Evolutionary conservation across 805 yeast species (phyloP).

Genomic region (Maudiozyma saulgeensis): DNA sequence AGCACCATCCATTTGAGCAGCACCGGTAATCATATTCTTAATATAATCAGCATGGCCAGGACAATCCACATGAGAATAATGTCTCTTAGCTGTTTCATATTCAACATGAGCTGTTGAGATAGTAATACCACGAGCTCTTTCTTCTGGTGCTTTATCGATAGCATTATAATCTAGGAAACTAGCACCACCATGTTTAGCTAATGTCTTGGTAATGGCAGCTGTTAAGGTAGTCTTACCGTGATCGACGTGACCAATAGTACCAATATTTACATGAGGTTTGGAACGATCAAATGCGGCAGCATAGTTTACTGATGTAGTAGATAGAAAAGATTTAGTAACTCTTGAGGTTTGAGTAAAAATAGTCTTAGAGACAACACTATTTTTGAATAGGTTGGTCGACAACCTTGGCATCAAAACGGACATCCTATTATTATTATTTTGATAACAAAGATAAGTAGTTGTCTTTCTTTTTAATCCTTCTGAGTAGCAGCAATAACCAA

Average conservation of each 20-base stretch:
- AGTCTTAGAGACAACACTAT: neutral
- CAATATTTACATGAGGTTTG: constrained; percentile 93
- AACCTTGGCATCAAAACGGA: constrained; percentile 17
- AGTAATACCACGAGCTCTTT: constrained; percentile 98
- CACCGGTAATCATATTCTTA: constrained; percentile 99
- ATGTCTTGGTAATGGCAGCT: constrained; percentile 95
- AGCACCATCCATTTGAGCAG: constrained; percentile 99
- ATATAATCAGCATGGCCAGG: constrained; percentile 99
- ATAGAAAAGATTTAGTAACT: neutral
- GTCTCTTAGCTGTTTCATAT: constrained; percentile 90
- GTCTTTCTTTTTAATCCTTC: too few species aligned
- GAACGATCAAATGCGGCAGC: constrained; percentile 86
- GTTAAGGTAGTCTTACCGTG: constrained; percentile 98
- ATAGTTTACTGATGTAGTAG: constrained; percentile 5
- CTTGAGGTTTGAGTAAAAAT: neutral
- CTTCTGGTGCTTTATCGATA: constrained; percentile 97
- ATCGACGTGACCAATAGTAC: constrained; percentile 98
- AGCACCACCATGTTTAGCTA: constrained; percentile 83
- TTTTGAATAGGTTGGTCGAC: constrained; percentile 1
- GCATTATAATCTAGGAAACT: constrained; percentile 84
- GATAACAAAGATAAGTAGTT: too few species aligned
- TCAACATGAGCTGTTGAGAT: constrained; percentile 97
- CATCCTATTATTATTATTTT: constrained; percentile 3
- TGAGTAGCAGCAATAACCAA: too few species aligned
- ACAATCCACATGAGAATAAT: constrained; percentile 95